Conservation (phyloP, 306 rosid species). For the Trichosanthes cucumerina region DNA sequence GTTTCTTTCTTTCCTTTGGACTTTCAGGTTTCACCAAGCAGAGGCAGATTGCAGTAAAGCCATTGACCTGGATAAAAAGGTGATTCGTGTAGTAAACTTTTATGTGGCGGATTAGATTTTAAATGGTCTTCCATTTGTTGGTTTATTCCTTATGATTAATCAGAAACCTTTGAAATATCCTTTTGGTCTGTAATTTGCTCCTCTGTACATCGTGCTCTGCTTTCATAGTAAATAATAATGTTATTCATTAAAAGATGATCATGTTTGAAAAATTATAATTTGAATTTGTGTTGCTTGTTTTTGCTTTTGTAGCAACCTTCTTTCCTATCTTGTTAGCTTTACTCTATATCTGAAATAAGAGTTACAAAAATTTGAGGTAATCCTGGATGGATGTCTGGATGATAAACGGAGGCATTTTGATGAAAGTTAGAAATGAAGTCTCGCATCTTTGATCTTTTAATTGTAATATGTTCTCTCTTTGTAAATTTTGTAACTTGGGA, state of each 20-base stretch:
- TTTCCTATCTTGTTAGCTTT: not conserved
- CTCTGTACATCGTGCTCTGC: not conserved
- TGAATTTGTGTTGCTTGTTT: not conserved
- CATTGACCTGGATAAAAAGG: constrained; percentile 83
- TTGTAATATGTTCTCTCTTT: too few species aligned
- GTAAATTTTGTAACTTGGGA: too few species aligned
- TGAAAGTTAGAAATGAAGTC: not conserved
- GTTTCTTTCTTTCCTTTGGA: constrained; percentile 12
- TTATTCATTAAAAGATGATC: not conserved
- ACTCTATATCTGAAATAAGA: not conserved
- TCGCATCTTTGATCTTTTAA: not conserved
- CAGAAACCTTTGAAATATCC: not conserved
- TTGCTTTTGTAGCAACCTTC: not conserved
- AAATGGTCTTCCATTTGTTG: not conserved
- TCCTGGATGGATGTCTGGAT: not conserved
- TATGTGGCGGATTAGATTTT: not conserved
- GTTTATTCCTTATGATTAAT: not conserved
- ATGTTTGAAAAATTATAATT: not conserved
- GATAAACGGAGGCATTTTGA: not conserved
- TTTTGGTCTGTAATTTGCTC: not conserved
- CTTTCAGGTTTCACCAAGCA: constrained; percentile 63
- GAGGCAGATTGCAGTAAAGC: constrained; percentile 84
- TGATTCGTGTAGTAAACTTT: constrained; percentile 12
- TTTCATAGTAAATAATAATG: not conserved
- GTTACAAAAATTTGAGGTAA: not conserved